phyloP scores from a whole-genome alignment of 164 flowering plant species.

The Malania oleifera region DNA sequence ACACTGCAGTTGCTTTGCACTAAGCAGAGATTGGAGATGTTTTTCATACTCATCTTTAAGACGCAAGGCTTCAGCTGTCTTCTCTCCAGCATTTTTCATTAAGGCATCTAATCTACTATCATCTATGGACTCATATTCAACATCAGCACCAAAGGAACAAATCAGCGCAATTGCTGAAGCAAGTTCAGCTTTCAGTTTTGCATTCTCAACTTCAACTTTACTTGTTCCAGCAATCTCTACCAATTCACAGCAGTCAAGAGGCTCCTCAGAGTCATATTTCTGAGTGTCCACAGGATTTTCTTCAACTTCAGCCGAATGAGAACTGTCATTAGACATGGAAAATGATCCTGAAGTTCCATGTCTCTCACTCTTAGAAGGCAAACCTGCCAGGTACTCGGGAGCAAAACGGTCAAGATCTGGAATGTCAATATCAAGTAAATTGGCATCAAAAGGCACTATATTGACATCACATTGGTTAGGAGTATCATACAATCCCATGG shows the following conservation, averaged over 20 bases:
- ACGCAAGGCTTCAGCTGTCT: conserved; percentile 89
- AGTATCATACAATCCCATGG: conserved; percentile 89
- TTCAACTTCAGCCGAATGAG: conserved; percentile 44
- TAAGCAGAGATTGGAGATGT: conserved; percentile 74
- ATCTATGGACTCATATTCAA: conserved; percentile 61
- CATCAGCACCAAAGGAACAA: conserved; percentile 54
- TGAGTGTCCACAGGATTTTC: conserved; percentile 28
- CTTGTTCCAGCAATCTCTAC: conserved; percentile 95
- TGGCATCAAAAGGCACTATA: conserved; percentile 74
- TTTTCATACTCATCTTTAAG: conserved; percentile 84
- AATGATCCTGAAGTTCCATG: conserved; percentile 44
- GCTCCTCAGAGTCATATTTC: conserved; percentile 43
- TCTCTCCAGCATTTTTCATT: conserved; percentile 65
- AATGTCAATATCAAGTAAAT: conserved; percentile 80
- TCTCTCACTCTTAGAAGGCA: conserved; percentile 50
- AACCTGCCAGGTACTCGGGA: conserved; percentile 63
- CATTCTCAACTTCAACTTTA: conserved; percentile 96
- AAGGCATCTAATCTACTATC: conserved; percentile 57
- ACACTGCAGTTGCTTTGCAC: conserved; percentile 69
- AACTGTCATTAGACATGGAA: conserved; percentile 52
- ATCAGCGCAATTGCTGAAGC: conserved; percentile 79
- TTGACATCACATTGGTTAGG: conserved; percentile 92
- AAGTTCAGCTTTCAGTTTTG: conserved; percentile 90
- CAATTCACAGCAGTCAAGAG: conserved; percentile 55
- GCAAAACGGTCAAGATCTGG: conserved; percentile 82